These are phyloP conservation scores for Viridothelium virens DNA, from an alignment of 495 filamentous ascomycete species.

Conservation along the genomic window DNA sequence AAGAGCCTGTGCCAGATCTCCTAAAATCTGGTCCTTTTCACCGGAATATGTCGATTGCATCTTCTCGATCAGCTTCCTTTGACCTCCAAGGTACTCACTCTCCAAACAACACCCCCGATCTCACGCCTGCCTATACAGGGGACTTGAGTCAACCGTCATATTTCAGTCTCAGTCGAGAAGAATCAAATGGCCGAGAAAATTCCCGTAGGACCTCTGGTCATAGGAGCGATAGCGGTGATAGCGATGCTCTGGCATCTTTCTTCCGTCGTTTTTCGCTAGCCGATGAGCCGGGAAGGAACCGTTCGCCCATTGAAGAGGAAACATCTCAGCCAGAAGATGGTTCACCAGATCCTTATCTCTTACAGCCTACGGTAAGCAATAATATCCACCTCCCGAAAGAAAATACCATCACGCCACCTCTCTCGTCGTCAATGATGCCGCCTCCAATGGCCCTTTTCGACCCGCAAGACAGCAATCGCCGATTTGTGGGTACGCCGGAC, in stretches of 20 bases:
- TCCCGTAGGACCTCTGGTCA: constrained; percentile 76
- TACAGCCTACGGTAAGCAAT: constrained; percentile 45
- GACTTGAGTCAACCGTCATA: constrained; percentile 81
- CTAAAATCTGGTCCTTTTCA: constrained; percentile 88
- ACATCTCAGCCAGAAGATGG: constrained; percentile 53
- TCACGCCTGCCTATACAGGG: constrained; percentile 67
- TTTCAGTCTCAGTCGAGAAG: constrained; percentile 70
- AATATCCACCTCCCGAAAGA: constrained; percentile 22
- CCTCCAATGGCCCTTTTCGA: constrained; percentile 95
- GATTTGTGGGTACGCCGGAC: constrained; percentile 94
- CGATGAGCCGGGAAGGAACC: constrained; percentile 45
- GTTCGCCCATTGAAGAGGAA: constrained; percentile 59
- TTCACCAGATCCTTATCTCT: constrained; percentile 62
- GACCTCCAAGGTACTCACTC: constrained; percentile 75
- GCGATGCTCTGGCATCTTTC: constrained; percentile 76
- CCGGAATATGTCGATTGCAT: constrained; percentile 74
- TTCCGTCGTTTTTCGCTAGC: constrained; percentile 75
- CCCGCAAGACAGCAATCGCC: constrained; percentile 83
- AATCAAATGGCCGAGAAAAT: constrained; percentile 57
- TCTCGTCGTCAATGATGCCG: constrained; percentile 65
- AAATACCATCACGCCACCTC: constrained; percentile 50
- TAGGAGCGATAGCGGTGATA: constrained; percentile 85
- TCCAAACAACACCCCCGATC: constrained; percentile 74
- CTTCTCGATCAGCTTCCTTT: constrained; percentile 92
- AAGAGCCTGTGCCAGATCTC: constrained; percentile 78